Conservation (phyloP, 768 basidiomycete genomes). For the Tephrocybe sp. region DNA sequence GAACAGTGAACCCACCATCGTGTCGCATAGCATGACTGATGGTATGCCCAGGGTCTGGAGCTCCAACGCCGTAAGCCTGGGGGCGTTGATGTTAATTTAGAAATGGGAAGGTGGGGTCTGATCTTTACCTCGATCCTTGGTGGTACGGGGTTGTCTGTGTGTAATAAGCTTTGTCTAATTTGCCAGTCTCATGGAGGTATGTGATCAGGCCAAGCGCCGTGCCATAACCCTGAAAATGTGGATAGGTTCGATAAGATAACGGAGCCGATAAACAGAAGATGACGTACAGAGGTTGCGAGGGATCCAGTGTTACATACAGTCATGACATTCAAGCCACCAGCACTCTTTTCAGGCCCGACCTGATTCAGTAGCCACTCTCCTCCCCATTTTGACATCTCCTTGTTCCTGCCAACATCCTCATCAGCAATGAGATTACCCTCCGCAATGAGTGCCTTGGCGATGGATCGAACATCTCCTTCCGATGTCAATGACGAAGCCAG, state of each 20-base stretch:
- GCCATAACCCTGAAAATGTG: slow-evolving; percentile 77
- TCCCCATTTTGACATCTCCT: slow-evolving; percentile 80
- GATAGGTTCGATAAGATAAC: slow-evolving; percentile 1
- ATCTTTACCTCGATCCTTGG: slow-evolving; percentile 74
- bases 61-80: slow-evolving; percentile 86
- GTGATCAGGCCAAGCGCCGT: slow-evolving; percentile 95
- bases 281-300: slow-evolving; percentile 84
- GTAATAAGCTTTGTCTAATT: slow-evolving; percentile 82
- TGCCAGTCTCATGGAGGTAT: slow-evolving; percentile 75
- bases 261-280: neutral
- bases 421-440: slow-evolving; percentile 76
- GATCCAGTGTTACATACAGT: slow-evolving; percentile 99
- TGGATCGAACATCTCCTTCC: slow-evolving; percentile 40
- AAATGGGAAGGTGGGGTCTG: neutral
- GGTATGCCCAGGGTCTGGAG: slow-evolving; percentile 82
- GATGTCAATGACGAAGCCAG: slow-evolving; percentile 45
- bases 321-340: slow-evolving; percentile 69
- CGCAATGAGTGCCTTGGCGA: slow-evolving; percentile 62
- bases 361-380: slow-evolving; percentile 79
- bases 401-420: slow-evolving; percentile 88
- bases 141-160: slow-evolving; percentile 96
- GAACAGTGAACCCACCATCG: slow-evolving; percentile 95
- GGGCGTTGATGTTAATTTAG: neutral
- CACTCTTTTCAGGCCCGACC: slow-evolving; percentile 35
- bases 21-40: slow-evolving; percentile 94